Evolutionary conservation across 352 stramenopile genomes (phyloP), one percentile per base, ranked within the genome.

Genomic region (Thalassiosira hispida): DNA sequence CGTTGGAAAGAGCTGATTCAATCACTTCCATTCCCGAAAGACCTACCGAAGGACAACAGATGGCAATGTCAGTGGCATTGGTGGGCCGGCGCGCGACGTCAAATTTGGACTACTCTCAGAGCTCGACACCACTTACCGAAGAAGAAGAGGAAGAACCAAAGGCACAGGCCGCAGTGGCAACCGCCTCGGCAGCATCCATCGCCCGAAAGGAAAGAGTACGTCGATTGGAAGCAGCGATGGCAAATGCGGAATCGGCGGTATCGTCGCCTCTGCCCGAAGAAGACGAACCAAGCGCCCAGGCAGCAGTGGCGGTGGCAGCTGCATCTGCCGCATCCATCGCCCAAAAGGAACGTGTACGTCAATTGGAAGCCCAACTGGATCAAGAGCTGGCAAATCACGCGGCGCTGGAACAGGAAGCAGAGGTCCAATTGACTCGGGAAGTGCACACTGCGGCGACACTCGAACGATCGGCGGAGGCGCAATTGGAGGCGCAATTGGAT

Each of bases 401-500:
- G 9, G 20, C 20, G 22, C 40, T 20, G 18, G 9, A 31, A 33
- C 25, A 14, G 16, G 31, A 38, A 38, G 31, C 31, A 38, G 31
- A 38, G n/a, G n/a, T n/a, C n/a, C n/a, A n/a, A n/a, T n/a, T n/a
- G n/a, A n/a, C n/a, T n/a, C 11, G 5, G 9, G 23, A 71, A 40
- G 6, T 68, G 35, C 23, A 77, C 27, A 79, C 53, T 40, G 62
- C 62, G 25, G 40, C 47, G 9, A 20, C 57, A 33, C 40, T 51
- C 4, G 52, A 64, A 23, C 14, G 35, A n/a, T n/a, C 64, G 23
- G 23, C 64, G 27, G 18, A 18, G 2, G 20, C 57, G 35, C 29
- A 56, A 60, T 42, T 73, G 63, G 63, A 80, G 25, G 16, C 49
- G 52, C 38, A 73, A 31, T 56, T 64, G 23, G 42, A 84, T 29